These are phyloP conservation scores for Botryosphaeria agaves DNA, from an alignment of 2,329 filamentous ascomycete genomes.

Conservation along the genomic window DNA sequence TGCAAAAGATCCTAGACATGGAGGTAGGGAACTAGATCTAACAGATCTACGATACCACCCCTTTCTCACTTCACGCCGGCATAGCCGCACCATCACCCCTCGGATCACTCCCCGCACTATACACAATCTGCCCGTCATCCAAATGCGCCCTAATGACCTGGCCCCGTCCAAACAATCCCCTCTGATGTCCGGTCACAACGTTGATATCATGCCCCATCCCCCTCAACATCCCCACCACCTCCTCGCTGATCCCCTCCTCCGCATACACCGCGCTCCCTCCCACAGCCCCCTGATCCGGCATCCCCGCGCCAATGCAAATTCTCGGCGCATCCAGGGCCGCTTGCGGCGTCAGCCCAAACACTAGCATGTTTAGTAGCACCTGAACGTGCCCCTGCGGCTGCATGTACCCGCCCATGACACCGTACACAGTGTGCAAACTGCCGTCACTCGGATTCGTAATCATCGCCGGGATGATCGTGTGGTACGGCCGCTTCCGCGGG, in stretches of 20 bases:
- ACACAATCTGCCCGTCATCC: slow-evolving; percentile 60
- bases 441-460: slow-evolving; percentile 62
- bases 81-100: slow-evolving; percentile 67
- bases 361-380: slow-evolving; percentile 74
- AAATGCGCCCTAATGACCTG: slow-evolving; percentile 69
- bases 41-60: too few relatives aligned
- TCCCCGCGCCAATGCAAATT: slow-evolving; percentile 68
- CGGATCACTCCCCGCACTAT: slow-evolving; percentile 77
- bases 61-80: too few relatives aligned
- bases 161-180: slow-evolving; percentile 65
- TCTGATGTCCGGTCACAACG: slow-evolving; percentile 45
- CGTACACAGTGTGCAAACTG: slow-evolving; percentile 69
- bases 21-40: background rate
- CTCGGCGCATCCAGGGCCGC: slow-evolving; percentile 78
- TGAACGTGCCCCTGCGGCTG: slow-evolving; percentile 95
- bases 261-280: slow-evolving; percentile 52
- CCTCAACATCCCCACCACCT: slow-evolving; percentile 49
- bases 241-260: slow-evolving; percentile 62
- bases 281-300: slow-evolving; percentile 41
- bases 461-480: slow-evolving; percentile 92
- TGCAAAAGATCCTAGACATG: slow-evolving; percentile 19
- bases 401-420: slow-evolving; percentile 98
- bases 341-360: slow-evolving; percentile 69
- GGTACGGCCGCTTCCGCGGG: slow-evolving; percentile 78
- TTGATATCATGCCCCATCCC: slow-evolving; percentile 56